Evolutionary conservation across 768 basidiomycete genomes (phyloP).

Genomic region (Phanerochaete sordida): DNA sequence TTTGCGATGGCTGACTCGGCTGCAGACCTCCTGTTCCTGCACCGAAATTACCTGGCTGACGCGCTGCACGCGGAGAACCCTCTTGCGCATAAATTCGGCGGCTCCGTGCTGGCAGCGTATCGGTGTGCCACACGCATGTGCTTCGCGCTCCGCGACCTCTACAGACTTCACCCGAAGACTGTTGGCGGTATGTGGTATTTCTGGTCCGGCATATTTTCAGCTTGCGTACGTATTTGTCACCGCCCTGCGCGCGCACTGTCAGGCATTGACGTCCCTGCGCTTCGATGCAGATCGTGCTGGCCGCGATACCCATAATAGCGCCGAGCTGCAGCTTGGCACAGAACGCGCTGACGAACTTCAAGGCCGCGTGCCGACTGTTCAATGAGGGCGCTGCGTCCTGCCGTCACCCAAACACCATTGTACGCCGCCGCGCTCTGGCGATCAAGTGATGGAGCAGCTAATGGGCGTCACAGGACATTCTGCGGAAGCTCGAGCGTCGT

Average conservation of each 20-base stretch:
- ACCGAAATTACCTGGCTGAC: slow-evolving; percentile 41
- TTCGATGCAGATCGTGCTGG: slow-evolving; percentile 37
- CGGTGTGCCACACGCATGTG: slow-evolving; percentile 42
- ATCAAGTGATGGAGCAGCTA: not conserved
- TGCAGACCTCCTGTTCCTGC: slow-evolving; percentile 27
- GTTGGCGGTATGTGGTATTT: slow-evolving; percentile 43
- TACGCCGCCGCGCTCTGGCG: slow-evolving; percentile 17
- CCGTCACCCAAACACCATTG: slow-evolving; percentile 34
- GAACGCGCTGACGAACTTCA: slow-evolving; percentile 37
- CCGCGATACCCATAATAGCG: slow-evolving; percentile 42
- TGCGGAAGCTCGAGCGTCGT: slow-evolving; percentile 35
- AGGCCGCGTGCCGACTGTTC: slow-evolving; percentile 36
- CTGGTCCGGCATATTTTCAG: slow-evolving; percentile 47
- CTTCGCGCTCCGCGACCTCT: slow-evolving; percentile 35
- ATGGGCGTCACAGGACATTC: slow-evolving; percentile 25
- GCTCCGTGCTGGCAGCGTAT: slow-evolving; percentile 43
- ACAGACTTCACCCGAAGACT: slow-evolving; percentile 30
- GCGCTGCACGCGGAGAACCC: slow-evolving; percentile 44
- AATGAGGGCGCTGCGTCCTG: slow-evolving; percentile 38
- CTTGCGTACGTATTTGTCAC: slow-evolving; percentile 37
- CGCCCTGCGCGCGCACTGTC: not conserved
- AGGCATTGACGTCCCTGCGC: not conserved
- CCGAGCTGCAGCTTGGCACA: slow-evolving; percentile 40
- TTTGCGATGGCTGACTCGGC: not conserved
- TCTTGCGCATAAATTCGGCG: slow-evolving; percentile 39